Evolutionary conservation across 208 protist species (phyloP), one percentile per base, ranked within the genome.

Genomic region (Entamoeba dispar): DNA sequence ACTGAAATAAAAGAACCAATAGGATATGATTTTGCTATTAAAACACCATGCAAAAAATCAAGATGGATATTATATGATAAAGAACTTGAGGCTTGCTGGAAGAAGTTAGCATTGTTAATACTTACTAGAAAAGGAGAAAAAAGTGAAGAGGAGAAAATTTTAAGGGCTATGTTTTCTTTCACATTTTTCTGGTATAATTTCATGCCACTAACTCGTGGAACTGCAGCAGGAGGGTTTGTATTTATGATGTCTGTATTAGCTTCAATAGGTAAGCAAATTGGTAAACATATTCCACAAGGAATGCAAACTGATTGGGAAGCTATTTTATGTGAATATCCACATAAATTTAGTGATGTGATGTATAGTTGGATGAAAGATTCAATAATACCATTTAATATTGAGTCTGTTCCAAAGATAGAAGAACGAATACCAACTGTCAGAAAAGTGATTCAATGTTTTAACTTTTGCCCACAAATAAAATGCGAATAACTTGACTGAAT

Each of bases 101-200:
- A 50, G 49, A 91, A 51, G 14, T 91, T 91, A 51, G 49, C 49
- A 91, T 52, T 73, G 6, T 91, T 52, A 15, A 15, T 52, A 15
- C 14, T 52, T 0, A 52, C 50, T 5, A 52, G 50, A 52, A 52
- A 52, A 52, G 50, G 50, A 17, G 50, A 52, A 52, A 52, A 52
- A 50, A 15, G 43, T 49, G 91, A 92, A 92, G 19, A 52, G 4
- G 19, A n/a, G 34, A 92, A 92, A 43, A 90, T 96, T 38, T 95
- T 77, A 55, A 93, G 95, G 5, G 34, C 92, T 1, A 93, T 96
- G 49, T 51, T 96, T 22, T 77, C 50, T 12, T 51, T 96, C 10
- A 86, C 94, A 15, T 96, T 96, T 92, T 96, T 96, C 92, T 96
- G 95, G 95, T 96, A 96, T 91, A 96, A 96, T 77, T 96, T 96